These are phyloP conservation scores for Chaetomiaceae sp. DNA, from an alignment of 2,329 filamentous ascomycete genomes.

Conservation along the genomic window DNA sequence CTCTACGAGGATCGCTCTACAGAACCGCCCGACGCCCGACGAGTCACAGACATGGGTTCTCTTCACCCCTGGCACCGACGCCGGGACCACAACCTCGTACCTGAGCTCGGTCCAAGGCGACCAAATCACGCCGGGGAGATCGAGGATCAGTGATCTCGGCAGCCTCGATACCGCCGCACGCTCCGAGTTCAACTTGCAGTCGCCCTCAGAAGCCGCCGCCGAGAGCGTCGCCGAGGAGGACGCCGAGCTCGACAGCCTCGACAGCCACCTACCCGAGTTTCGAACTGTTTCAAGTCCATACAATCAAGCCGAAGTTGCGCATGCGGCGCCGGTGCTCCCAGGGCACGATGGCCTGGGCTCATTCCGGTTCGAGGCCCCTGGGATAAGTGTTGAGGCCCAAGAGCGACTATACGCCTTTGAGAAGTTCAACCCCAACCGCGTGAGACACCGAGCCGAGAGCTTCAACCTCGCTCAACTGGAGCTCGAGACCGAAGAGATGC, in stretches of 20 bases:
- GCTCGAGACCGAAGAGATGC: constrained; percentile 49
- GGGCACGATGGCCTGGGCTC: constrained; percentile 87
- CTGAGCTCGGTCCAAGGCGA: constrained; percentile 64
- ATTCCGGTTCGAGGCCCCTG: constrained; percentile 63
- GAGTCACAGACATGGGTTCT: constrained; percentile 94
- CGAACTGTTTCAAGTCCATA: constrained; percentile 54
- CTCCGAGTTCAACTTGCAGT: constrained; percentile 42
- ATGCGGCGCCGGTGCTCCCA: constrained; percentile 70
- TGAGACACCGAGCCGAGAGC: constrained; percentile 51
- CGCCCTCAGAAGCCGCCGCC: constrained; percentile 31
- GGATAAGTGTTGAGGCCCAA: constrained; percentile 57
- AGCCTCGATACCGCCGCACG: constrained; percentile 67
- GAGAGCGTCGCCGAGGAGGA: constrained; percentile 46
- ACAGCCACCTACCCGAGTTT: constrained; percentile 88
- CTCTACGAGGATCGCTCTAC: constrained; percentile 30
- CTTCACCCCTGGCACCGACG: constrained; percentile 71
- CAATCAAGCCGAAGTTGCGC: constrained; percentile 45
- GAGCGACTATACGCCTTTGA: constrained; percentile 89
- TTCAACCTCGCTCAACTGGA: constrained; percentile 48
- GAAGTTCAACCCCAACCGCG: constrained; percentile 69
- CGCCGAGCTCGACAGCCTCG: constrained; percentile 83
- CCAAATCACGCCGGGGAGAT: constrained; percentile 63
- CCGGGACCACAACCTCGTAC: constrained; percentile 58
- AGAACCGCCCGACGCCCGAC: constrained; percentile 43
- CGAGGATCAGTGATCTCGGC: constrained; percentile 73